A percentile compares a stretch with the other conserved stretches of the same genome.
Evolutionary conservation across 495 filamentous ascomycete genomes (phyloP).

Genomic region (Tuber melanosporum): DNA sequence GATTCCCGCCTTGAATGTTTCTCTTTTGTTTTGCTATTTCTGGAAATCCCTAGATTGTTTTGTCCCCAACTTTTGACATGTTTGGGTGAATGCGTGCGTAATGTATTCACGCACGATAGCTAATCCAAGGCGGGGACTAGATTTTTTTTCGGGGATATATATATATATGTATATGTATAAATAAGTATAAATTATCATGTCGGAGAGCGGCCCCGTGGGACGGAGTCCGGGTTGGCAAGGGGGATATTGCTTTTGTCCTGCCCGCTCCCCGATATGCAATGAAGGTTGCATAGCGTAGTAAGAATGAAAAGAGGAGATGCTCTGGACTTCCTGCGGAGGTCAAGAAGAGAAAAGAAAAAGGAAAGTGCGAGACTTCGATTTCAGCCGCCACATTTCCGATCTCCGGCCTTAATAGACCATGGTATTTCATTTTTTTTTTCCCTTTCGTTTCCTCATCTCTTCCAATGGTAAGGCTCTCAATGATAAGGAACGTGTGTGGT

Average conservation of each 20-base stretch:
- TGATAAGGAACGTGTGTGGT: not conserved
- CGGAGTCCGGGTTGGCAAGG: not conserved
- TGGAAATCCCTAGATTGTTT: not conserved
- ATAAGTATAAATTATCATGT: not conserved
- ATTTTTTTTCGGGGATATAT: not conserved
- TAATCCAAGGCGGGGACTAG: not conserved
- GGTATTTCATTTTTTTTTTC: not conserved
- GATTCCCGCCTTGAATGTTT: not conserved
- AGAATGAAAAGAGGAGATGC: not conserved
- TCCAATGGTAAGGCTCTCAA: not conserved
- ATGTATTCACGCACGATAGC: not conserved
- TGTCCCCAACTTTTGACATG: not conserved
- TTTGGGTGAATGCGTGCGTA: not conserved
- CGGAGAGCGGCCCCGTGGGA: slow-evolving; percentile 1
- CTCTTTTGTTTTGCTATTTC: not conserved
- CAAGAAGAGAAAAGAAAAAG: not conserved
- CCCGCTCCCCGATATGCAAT: slow-evolving; percentile 4
- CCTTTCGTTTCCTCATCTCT: not conserved
- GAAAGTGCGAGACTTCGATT: not conserved
- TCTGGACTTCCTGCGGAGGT: not conserved
- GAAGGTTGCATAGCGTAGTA: not conserved
- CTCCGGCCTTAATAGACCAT: not conserved
- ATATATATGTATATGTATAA: not conserved
- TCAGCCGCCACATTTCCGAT: slow-evolving; percentile 2
- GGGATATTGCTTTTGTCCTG: not conserved